Evolutionary conservation across 495 filamentous ascomycete species (phyloP), one percentile per base, ranked within the genome.

Genomic region (Friedmanniomyces endolithicus): DNA sequence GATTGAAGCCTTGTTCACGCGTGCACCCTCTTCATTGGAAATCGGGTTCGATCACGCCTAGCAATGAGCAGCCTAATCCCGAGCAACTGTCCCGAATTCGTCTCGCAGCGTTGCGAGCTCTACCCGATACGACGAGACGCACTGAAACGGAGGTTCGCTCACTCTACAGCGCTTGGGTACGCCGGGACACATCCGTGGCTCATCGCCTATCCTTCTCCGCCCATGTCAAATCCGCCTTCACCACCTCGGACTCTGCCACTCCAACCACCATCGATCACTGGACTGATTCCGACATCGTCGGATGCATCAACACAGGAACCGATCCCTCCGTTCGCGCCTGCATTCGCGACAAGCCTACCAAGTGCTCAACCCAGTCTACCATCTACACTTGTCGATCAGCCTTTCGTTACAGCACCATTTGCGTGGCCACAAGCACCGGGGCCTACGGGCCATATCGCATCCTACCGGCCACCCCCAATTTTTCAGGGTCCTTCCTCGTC

Each of bases 181-280:
- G 16, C 14, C 37, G 37, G 37, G 16, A 14, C 37, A 41, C 17
- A 41, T 19, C 37, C 37, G 12, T 41, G 37, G 37, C 37, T 41
- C 37, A 6, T 41, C 16, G 37, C 37, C 37, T 70, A 69, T 60
- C 69, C 67, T 29, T 70, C 68, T 31, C 67, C 69, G 55, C 68
- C 69, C 43, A 72, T 72, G 69, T 72, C 69, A 61, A 63, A 63
- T 54, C 63, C 69, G 25, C 65, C 63, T 23, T 69, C 68, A 45
- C 66, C 68, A 45, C 40, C 46, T 48, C n/a, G 56, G 17, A 41
- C 33, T 23, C 50, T 22, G 2, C 44, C 31, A 27, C n/a, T 19
- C 11, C 39, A 54, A 19, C 8, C 35, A 29, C 40, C 23, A 14
- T 39, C 47, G 14, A 31, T 41, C 33, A 25, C 24, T 19, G 12